Conservation (phyloP, 257 asterid genomes). For the Haberlea rhodopensis region DNA sequence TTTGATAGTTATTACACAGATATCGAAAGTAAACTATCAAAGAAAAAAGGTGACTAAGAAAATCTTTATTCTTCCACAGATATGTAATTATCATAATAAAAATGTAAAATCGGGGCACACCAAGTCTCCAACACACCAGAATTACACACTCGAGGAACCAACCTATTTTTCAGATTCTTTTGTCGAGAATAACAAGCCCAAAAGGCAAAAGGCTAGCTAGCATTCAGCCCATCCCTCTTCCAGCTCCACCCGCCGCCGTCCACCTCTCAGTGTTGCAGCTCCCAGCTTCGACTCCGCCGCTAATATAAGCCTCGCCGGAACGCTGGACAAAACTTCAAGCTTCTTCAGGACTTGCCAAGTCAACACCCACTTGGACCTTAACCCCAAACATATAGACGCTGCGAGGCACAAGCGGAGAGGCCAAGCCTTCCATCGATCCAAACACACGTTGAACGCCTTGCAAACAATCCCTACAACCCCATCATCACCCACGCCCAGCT, state of each 20-base stretch:
- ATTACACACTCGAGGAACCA: no score
- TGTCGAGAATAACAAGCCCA: no score
- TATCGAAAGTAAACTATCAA: no score
- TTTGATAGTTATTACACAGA: no score
- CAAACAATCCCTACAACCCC: conserved; percentile 30
- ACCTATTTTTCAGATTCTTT: no score
- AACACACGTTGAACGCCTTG: conserved; percentile 35
- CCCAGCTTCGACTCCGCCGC: conserved; percentile 44
- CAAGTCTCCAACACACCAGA: no score
- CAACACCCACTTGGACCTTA: conserved; percentile 30
- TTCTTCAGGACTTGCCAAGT: conserved; percentile 34
- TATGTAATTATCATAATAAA: no score
- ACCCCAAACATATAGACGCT: conserved; percentile 61
- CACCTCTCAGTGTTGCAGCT: conserved; percentile 21
- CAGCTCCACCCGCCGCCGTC: conserved; percentile 30
- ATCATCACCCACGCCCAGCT: conserved; percentile 36
- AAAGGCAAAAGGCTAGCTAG: no score
- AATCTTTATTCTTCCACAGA: no score
- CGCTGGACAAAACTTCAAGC: conserved; percentile 55
- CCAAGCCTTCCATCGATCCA: conserved; percentile 31
- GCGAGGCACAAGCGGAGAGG: conserved; percentile 54
- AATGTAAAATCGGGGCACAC: no score
- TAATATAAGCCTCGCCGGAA: conserved; percentile 47
- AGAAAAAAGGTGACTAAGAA: no score
- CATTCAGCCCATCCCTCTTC: conserved; percentile 69